Percentiles rank a stretch among this genome's conserved stretches.
Conservation (phyloP, 441 rosid species). For the Arabidopsis lyrata region DNA sequence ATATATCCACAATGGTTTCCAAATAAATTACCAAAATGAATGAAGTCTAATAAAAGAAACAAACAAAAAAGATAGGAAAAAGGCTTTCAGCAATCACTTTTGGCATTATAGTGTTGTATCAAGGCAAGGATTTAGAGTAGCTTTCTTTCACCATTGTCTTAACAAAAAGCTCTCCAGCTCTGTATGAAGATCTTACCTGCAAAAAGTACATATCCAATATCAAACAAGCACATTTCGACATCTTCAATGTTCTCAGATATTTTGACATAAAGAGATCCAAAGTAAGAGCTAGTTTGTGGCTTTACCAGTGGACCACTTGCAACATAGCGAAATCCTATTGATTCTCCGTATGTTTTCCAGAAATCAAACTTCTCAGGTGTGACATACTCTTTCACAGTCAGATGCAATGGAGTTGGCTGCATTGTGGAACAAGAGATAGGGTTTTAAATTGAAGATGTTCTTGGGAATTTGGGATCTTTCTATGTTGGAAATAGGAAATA, state of each 20-base stretch:
- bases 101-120: conserved; percentile 6
- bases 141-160: conserved; percentile 87
- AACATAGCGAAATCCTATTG: conserved; percentile 91
- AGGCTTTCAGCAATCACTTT: conserved; percentile 9
- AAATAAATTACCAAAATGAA: conserved; percentile 22
- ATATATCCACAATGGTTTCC: conserved; percentile 31
- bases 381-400: conserved; percentile 96
- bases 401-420: conserved; percentile 96
- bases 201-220: conserved; percentile 9
- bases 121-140: conserved; percentile 32
- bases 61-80: not conserved
- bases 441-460: not conserved
- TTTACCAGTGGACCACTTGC: conserved; percentile 97
- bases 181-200: conserved; percentile 90
- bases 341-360: conserved; percentile 97
- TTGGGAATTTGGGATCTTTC: not conserved
- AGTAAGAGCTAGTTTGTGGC: conserved; percentile 24
- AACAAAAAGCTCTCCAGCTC: conserved; percentile 95
- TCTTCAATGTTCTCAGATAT: not conserved
- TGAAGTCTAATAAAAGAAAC: not conserved
- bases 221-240: conserved; percentile 13
- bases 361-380: conserved; percentile 89
- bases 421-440: conserved; percentile 26
- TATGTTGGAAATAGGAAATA: not conserved
- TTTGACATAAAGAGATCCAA: not conserved